These are phyloP conservation scores for Suillus paluster DNA, from an alignment of 768 basidiomycete genomes.

Conservation along the genomic window DNA sequence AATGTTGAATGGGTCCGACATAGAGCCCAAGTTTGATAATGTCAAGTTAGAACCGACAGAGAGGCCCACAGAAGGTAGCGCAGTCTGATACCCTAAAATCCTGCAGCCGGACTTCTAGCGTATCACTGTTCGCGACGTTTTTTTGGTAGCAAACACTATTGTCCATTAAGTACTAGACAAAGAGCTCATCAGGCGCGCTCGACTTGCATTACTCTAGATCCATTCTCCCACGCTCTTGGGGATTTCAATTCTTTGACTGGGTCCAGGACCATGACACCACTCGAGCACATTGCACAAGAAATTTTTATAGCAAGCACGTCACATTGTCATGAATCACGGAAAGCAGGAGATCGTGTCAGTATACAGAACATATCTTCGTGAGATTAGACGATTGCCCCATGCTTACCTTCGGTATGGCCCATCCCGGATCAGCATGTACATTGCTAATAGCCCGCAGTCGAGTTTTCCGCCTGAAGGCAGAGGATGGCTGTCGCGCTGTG, in stretches of 20 bases:
- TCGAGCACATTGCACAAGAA: too few species aligned
- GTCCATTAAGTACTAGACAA: too few species aligned
- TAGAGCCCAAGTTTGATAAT: slow-evolving; percentile 26
- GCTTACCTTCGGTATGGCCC: slow-evolving; percentile 47
- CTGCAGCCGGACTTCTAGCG: not conserved
- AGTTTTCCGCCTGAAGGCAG: slow-evolving; percentile 65
- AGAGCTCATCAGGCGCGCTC: too few species aligned
- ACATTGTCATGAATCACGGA: slow-evolving; percentile 5
- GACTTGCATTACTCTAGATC: too few species aligned
- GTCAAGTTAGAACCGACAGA: not conserved
- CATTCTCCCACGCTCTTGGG: too few species aligned
- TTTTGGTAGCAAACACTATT: too few species aligned
- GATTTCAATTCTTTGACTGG: not conserved
- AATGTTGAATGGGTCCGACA: slow-evolving; percentile 15
- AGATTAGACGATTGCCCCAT: slow-evolving; percentile 49
- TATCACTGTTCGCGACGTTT: not conserved
- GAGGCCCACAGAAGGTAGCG: not conserved
- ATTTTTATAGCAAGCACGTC: not conserved
- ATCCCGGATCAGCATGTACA: not conserved
- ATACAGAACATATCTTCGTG: slow-evolving; percentile 46
- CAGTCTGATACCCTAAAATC: not conserved
- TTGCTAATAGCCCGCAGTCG: slow-evolving; percentile 43
- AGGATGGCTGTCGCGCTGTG: slow-evolving; percentile 61
- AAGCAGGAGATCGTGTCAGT: slow-evolving; percentile 29
- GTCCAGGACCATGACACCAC: too few species aligned